Base-by-base conservation (phyloP, 305 asterid genomes). In the Rubia tinctorum region DNA sequence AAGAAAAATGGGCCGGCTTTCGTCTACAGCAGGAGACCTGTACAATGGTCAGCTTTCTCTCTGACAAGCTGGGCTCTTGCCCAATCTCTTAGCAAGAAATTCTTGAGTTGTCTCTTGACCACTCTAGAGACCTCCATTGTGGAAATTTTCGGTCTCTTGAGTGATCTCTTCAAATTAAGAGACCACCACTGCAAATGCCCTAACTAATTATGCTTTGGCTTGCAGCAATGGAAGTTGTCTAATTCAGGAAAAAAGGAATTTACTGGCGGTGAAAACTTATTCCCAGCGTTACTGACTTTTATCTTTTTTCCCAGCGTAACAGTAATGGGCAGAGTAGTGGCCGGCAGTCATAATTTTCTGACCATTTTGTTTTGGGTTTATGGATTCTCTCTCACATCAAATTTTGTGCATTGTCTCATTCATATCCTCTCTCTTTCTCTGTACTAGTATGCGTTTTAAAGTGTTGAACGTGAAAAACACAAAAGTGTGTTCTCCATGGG, bases 291-390 rank as follows among this genome's bases (percentile, higher is more conserved):
- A 18, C 49, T 37, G 22, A 62, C 67, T 62, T 30, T 15, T 15
- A 15, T 15, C 58, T 51, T 51, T 15, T 47, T 53, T 18, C 23
- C 6, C 22, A 55, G 20, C 3, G 30, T 22, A 62, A 13, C 25
- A 62, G 43, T 62, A 60, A 8, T 20, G 8, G 39, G 66, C 34
- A 60, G 39, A 17, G 25, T 34, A 30, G 67, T 61, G 34, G 43
- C 67, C 44, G 67, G 67, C 67, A 27, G 67, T 13, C n/a, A 62
- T 62, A 62, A 62, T 27, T 62, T 62, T 30, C 67, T 62, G 44
- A 30, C 43, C 67, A 14, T 62, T 62, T 30, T 27, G 18, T 62
- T 62, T 62, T 23, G 63, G 15, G 30, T 23, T 60, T 27, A 12
- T 61, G n/a, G n/a, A 15, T 62, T 62, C 67, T 30, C 59, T 62